Evolutionary conservation across 352 stramenopile species (phyloP), one percentile per base, ranked within the genome.

Genomic region (Aphanomyces cochlioides): DNA sequence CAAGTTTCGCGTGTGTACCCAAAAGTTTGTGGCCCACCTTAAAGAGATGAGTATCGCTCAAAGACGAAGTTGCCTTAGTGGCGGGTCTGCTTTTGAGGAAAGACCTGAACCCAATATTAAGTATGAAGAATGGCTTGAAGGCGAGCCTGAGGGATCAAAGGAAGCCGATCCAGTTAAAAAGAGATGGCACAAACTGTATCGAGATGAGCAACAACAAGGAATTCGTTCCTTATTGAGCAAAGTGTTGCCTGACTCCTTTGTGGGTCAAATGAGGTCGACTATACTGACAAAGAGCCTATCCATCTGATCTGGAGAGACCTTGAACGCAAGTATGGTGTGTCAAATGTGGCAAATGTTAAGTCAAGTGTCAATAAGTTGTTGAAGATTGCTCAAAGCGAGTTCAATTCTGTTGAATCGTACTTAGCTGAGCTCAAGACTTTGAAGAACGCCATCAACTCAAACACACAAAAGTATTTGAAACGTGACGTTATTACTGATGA

Each of bases 401-500:
- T 53, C 45, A 15, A 53, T 1, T n/a, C 13, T 53, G 45, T 53
- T 53, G 45, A 53, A 19, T 15, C 45, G 13, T 19, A n/a, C 13
- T 53, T 53, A n/a, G 45, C 13, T 19, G 45, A 53, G 45, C 1
- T 53, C 1, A 15, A 19, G 45, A 53, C 45, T 15, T 53, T 53
- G 45, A 53, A 53, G 2, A 15, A 53, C 45, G 13, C 2, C 13
- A 53, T 53, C 45, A 53, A 53, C 45, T 53, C 45, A 15, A 15
- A 53, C 45, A n/a, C 45, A 19, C 45, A 2, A 53, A 53, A 53
- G 45, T 53, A 53, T 19, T 53, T 53, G n/a, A 53, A 53, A 19
- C 13, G 45, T 15, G 45, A 53, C n/a, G 45, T 53, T 53, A 2
- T 53, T 1, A 53, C 13, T 19, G 45, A 53, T 53, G 45, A 53